Percentiles rank a stretch among this genome's conserved stretches.
These are phyloP conservation scores for Suillus subalutaceus DNA, from an alignment of 768 basidiomycete genomes.

Conservation along the genomic window DNA sequence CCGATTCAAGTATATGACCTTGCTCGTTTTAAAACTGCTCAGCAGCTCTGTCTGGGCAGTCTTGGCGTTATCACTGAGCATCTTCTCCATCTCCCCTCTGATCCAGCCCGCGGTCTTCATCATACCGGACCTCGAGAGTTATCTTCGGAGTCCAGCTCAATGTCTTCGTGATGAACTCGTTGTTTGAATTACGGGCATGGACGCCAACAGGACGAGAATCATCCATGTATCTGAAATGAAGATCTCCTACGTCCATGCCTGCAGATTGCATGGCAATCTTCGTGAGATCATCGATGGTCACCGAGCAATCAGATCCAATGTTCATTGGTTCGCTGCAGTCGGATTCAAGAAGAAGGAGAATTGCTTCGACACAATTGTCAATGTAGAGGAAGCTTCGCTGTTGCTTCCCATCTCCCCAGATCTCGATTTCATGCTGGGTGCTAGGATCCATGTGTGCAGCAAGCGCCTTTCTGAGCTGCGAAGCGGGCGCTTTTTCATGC, in stretches of 20 bases:
- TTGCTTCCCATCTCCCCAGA: conserved; percentile 61
- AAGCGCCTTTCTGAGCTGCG: conserved; percentile 55
- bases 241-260: conserved; percentile 29
- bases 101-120: conserved; percentile 52
- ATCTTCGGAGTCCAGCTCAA: conserved; percentile 48
- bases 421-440: conserved; percentile 40
- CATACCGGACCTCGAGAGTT: conserved; percentile 52
- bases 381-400: conserved; percentile 60
- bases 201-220: conserved; percentile 47
- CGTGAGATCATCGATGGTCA: conserved; percentile 47
- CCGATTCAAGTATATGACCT: conserved; percentile 40
- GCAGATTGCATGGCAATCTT: conserved; percentile 39
- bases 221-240: conserved; percentile 31
- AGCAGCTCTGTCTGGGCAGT: conserved; percentile 21
- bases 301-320: conserved; percentile 50
- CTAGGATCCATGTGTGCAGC: conserved; percentile 25
- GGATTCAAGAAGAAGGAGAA: conserved; percentile 47
- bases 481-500: conserved; percentile 61
- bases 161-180: conserved; percentile 33
- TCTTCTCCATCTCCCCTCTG: conserved; percentile 35
- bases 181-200: conserved; percentile 54
- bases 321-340: conserved; percentile 43
- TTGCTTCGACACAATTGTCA: conserved; percentile 53
- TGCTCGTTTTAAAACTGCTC: conserved; percentile 34
- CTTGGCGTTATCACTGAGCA: conserved; percentile 13